These are phyloP conservation scores for Pholiota molesta DNA, from an alignment of 768 basidiomycete species.

Conservation along the genomic window DNA sequence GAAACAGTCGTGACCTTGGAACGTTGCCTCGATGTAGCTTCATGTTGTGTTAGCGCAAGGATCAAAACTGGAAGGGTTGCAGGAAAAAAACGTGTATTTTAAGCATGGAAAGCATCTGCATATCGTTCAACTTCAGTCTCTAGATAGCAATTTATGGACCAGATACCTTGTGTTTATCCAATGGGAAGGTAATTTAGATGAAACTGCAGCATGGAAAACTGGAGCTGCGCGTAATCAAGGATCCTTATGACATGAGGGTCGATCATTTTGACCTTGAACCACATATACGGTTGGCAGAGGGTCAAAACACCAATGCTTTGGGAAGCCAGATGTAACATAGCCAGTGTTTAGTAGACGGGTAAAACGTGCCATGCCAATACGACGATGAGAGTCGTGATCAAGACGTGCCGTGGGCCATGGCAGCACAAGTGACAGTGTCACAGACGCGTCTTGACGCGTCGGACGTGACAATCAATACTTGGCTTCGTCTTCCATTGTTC, in stretches of 20 bases:
- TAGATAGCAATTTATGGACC: background rate
- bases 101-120: background rate
- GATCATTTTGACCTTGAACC: too few relatives aligned
- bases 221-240: background rate
- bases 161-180: background rate
- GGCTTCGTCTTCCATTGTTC: constrained; percentile 4
- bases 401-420: background rate
- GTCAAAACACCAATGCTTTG: background rate
- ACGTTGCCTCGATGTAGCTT: background rate
- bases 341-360: background rate
- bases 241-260: background rate
- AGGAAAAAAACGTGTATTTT: background rate
- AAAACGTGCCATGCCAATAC: background rate
- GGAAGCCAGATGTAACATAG: background rate
- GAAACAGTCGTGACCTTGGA: background rate
- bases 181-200: background rate
- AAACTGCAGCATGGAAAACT: background rate
- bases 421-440: constrained; percentile 9
- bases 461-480: constrained; percentile 12
- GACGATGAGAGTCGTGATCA: background rate
- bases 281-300: too few relatives aligned
- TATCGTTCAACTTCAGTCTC: background rate
- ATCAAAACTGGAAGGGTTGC: background rate
- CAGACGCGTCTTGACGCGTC: constrained; percentile 26
- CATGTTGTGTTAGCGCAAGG: background rate